Conservation (phyloP, 139 green algal species). For the Picochlorum sp. region DNA sequence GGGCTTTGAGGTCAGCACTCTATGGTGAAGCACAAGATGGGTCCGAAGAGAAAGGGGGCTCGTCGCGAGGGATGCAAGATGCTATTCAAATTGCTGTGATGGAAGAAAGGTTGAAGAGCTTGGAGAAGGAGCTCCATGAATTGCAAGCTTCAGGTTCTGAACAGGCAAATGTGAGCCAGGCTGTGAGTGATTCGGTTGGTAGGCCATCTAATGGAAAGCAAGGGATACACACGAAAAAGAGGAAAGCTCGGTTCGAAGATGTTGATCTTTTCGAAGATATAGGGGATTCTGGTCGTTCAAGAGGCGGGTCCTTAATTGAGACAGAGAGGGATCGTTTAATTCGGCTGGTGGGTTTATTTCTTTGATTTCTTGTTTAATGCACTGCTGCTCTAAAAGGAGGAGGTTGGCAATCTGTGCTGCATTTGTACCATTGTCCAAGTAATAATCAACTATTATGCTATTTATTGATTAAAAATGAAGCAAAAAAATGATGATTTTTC, state of each 20-base stretch:
- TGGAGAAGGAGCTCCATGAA: constrained; percentile 11
- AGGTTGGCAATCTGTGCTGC: too few relatives aligned
- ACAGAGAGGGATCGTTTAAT: constrained; percentile 79
- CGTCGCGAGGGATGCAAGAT: not conserved
- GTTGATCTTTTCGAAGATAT: constrained; percentile 16
- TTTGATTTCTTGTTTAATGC: too few relatives aligned
- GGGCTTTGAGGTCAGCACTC: not conserved
- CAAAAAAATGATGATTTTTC: not conserved
- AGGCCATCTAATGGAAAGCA: too few relatives aligned
- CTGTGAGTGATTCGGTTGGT: too few relatives aligned
- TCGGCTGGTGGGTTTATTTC: constrained; percentile 26
- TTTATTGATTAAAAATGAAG: not conserved
- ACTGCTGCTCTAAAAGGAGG: too few relatives aligned
- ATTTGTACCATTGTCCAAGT: too few relatives aligned
- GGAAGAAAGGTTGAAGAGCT: constrained; percentile 19
- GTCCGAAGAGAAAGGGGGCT: too few relatives aligned
- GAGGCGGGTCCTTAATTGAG: constrained; percentile 41
- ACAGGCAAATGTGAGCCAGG: too few relatives aligned
- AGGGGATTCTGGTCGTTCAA: not conserved
- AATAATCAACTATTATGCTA: too few relatives aligned
- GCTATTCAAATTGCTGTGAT: constrained; percentile 25
- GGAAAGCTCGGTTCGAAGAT: too few relatives aligned
- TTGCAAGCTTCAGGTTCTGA: constrained; percentile 7
- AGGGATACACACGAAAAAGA: too few relatives aligned
- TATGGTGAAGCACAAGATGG: not conserved